Base-by-base conservation (phyloP, 371 early-diverging fungal species). In the Lichtheimia corymbifera region DNA sequence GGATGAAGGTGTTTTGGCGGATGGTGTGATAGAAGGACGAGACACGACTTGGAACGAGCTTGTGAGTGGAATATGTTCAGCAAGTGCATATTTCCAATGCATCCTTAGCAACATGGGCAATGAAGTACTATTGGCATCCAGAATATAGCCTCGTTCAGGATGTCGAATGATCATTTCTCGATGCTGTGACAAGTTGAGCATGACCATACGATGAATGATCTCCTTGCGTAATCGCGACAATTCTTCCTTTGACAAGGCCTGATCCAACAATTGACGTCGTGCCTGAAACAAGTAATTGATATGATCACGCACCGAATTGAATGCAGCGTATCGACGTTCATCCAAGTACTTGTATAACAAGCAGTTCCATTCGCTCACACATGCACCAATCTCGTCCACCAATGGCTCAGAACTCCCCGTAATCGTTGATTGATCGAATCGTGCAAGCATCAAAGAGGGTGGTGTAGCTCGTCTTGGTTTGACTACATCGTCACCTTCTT, bases 381-480 rank as follows among this genome's bases (percentile, higher is more conserved):
- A 82, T 4, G 87, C 82, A 13, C 89, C 77, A 51, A 89, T 84
- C 55, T 89, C 91, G 60, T 90, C 92, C 3, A 88, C 77, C 5
- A 91, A 63, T 4, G 89, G 85, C 59, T 91, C 90, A 7, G 73
- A 73, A 28, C 51, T 61, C 12, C 89, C 91, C 0, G 80, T 79
- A 0, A 73, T 59, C 1, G 90, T 86, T 0, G 79, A 80, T 30
- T 84, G 80, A n/a, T 78, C 75, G 50, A 74, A 82, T 53, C 87
- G 70, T 59, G 78, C 65, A 15, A 81, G 58, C 7, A 82, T 78
- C 15, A 83, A 66, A 14, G 84, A 60, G 2, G 66, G 70, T n/a
- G 47, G 47, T 35, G 35, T 35, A 30, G 56, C 51, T 20, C 53
- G 40, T 53, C 58, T 49, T 25, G 28, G 24, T 4, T 47, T 20